phyloP scores from a whole-genome alignment of 2,329 filamentous ascomycete species.

The Penicillium hesseltinei region DNA sequence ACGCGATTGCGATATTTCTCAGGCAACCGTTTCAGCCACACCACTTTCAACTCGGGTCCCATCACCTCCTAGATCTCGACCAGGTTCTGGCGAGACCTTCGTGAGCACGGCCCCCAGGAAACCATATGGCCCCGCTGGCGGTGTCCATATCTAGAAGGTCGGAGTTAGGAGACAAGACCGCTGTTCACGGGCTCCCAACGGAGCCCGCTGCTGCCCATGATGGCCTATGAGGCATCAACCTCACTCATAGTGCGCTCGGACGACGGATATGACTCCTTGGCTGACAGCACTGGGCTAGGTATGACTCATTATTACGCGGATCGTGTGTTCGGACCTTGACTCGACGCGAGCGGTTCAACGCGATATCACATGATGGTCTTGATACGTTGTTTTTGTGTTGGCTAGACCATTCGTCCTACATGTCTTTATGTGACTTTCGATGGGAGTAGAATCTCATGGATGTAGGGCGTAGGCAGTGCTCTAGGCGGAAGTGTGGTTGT shows the following conservation, averaged over 20 bases:
- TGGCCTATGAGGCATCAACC: not conserved
- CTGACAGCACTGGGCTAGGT: not conserved
- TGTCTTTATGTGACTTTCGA: not conserved
- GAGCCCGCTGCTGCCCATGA: not conserved
- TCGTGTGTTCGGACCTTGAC: not conserved
- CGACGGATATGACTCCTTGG: not conserved
- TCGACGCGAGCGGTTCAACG: conserved; percentile 3
- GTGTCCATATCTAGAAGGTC: conserved; percentile 3
- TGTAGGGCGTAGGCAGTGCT: not conserved
- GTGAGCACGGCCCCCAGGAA: not conserved
- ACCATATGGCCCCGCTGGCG: not conserved
- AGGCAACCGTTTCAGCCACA: conserved; percentile 8
- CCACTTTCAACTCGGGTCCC: not conserved
- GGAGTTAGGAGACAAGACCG: conserved; percentile 6
- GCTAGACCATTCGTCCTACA: not conserved
- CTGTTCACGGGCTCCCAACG: not conserved
- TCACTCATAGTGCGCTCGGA: not conserved
- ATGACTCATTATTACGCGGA: conserved; percentile 4
- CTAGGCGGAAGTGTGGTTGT: not conserved
- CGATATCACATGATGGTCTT: conserved; percentile 3
- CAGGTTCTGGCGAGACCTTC: not conserved
- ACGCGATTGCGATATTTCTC: not conserved
- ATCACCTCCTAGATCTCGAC: not conserved
- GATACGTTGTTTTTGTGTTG: not conserved
- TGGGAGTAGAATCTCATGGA: not conserved